Conservation (phyloP, 2,329 filamentous ascomycete genomes). For the Beauveria scarabaeidicola region DNA sequence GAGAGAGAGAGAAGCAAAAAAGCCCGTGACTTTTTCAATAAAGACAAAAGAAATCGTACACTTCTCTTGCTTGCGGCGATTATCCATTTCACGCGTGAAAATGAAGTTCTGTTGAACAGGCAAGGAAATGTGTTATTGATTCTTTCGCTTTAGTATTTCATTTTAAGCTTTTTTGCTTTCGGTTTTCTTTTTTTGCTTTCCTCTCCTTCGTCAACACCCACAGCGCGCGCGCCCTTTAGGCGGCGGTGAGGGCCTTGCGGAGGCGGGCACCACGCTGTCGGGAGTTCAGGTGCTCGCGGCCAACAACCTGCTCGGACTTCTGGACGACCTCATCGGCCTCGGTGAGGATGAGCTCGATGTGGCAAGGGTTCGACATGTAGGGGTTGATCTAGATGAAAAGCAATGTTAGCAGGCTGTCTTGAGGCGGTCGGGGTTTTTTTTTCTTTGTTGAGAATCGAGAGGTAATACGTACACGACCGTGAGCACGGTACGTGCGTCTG, state of each 20-base stretch:
- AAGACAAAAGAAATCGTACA: not conserved
- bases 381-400: constrained; percentile 75
- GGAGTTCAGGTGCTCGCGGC: constrained; percentile 65
- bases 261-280: constrained; percentile 77
- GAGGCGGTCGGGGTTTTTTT: not conserved
- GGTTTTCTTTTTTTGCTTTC: not conserved
- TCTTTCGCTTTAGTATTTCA: constrained; percentile 11
- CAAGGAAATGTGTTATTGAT: constrained; percentile 11
- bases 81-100: constrained; percentile 2
- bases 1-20: not conserved
- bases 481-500: constrained; percentile 98
- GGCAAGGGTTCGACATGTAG: constrained; percentile 99
- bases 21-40: not conserved
- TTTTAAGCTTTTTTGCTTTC: constrained; percentile 14
- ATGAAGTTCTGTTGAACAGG: constrained; percentile 5
- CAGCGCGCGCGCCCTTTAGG: constrained; percentile 35
- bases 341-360: constrained; percentile 99
- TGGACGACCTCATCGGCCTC: constrained; percentile 93
- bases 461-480: constrained; percentile 83
- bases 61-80: constrained; percentile 3
- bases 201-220: not conserved
- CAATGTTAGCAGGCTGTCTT: not conserved
- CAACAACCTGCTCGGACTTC: constrained; percentile 80
- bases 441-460: not conserved
- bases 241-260: constrained; percentile 56